Evolutionary conservation across 768 basidiomycete genomes (phyloP).

Genomic region (Agaricus blazei): DNA sequence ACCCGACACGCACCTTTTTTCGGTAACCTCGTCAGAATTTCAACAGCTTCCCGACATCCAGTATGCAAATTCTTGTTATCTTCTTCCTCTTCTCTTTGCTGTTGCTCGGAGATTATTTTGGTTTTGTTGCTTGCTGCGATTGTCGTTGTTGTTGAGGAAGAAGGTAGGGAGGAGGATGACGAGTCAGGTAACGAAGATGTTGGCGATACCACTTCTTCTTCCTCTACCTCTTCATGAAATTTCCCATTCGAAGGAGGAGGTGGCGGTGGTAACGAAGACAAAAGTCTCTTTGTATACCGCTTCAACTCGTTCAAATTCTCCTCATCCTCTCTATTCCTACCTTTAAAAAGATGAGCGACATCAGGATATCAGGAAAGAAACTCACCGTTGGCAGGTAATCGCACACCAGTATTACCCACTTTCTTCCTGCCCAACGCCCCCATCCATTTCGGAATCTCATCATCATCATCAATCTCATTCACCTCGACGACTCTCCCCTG

Average conservation of each 20-base stretch:
- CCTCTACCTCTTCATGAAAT: background rate
- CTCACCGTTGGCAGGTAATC: too few relatives aligned
- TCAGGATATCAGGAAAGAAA: too few relatives aligned
- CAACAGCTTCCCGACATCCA: constrained; percentile 81
- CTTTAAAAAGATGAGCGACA: too few relatives aligned
- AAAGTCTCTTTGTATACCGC: constrained; percentile 46
- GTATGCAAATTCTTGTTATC: constrained; percentile 36
- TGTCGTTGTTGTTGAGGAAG: background rate
- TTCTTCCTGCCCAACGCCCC: too few relatives aligned
- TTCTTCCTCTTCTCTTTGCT: constrained; percentile 29
- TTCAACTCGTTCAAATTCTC: constrained; percentile 36
- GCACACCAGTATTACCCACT: too few relatives aligned
- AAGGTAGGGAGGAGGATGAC: background rate
- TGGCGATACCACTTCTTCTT: background rate
- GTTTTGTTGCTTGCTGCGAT: too few relatives aligned
- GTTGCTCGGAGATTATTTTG: background rate
- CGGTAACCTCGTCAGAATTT: constrained; percentile 84
- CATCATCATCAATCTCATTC: constrained; percentile 12
- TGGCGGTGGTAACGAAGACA: constrained; percentile 37
- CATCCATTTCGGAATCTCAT: background rate
- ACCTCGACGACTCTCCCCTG: constrained; percentile 36
- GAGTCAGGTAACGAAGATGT: background rate
- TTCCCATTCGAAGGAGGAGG: constrained; percentile 18
- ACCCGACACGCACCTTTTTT: constrained; percentile 64
- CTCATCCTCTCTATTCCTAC: too few relatives aligned